Base-by-base conservation (phyloP, 1,284 basidiomycete species). In the Tylopilus sp. region DNA sequence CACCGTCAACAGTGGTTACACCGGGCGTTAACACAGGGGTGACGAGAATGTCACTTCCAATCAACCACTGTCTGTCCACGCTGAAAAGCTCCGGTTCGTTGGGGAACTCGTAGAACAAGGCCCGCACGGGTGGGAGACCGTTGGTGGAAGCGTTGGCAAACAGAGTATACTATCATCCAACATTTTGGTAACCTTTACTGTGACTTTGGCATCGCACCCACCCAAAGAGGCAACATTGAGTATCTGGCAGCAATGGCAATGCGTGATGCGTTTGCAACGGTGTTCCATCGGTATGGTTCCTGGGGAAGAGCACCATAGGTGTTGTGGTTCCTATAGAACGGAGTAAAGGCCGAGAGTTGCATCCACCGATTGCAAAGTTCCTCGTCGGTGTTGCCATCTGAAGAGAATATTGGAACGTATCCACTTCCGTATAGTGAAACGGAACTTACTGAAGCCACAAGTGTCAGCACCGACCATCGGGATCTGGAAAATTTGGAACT, bases 351-450 rank as follows among this genome's bases (percentile, higher is more conserved):
- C 2, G 83, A 75, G 11, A 91, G 73, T 59, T 84, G 79, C 83
- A 87, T 88, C 89, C 89, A 92, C 19, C 89, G 77, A 52, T 83
- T 85, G 65, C 87, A 89, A 8, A 92, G 74, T 62, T 89, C 86
- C 64, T 92, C 90, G 58, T 88, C 79, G 0, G 84, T 82, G 65
- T 92, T 89, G 0, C 73, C 78, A 53, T 75, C 80, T 80, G 54
- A 54, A 42, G 28, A 11, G 23, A 8, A 26, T n/a, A n/a, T 40
- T 46, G 49, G 37, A 54, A 52, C 23, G 48, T 33, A 41, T 26
- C 28, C 8, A 46, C 43, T 44, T 40, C 38, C 26, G 34, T n/a
- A 6, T 16, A 6, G 19, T 33, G 25, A 45, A 46, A 35, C 19
- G 26, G 23, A 15, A 67, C 76, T 51, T 55, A 79, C 77, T 72